phyloP scores from a whole-genome alignment of 2,329 filamentous ascomycete species.

The Arthrinium puccinioides region DNA sequence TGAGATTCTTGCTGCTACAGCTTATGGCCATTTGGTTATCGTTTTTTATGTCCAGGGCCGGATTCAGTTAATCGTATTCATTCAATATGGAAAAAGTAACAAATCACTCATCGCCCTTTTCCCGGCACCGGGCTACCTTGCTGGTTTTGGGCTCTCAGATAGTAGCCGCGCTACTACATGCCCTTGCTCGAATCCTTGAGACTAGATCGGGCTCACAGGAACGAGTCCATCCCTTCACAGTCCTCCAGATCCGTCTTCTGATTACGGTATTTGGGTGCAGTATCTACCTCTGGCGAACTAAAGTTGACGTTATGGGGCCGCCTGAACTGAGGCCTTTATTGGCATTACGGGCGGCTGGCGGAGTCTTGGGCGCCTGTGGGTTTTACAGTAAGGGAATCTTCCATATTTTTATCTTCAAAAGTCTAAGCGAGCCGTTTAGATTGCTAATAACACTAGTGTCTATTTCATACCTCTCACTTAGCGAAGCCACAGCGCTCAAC shows the following conservation, averaged over 20 bases:
- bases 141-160: background rate
- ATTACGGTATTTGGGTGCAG: background rate
- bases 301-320: background rate
- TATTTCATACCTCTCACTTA: background rate
- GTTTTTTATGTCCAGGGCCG: too few relatives aligned
- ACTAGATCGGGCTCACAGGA: background rate
- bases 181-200: background rate
- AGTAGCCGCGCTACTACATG: background rate
- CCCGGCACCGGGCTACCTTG: background rate
- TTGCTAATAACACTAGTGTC: background rate
- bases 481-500: conserved; percentile 2
- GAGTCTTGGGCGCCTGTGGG: background rate
- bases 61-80: too few relatives aligned
- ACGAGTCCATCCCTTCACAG: conserved; percentile 1
- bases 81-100: background rate
- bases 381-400: conserved; percentile 2
- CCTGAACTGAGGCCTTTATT: background rate
- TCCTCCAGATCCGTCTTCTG: conserved; percentile 1
- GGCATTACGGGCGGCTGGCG: background rate
- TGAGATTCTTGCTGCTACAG: too few relatives aligned
- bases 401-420: too few relatives aligned
- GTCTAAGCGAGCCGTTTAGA: too few relatives aligned
- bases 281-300: background rate
- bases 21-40: too few relatives aligned
- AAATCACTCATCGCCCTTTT: background rate